phyloP scores from a whole-genome alignment of 371 early-diverging fungal genomes.

The Mucor racemosus region DNA sequence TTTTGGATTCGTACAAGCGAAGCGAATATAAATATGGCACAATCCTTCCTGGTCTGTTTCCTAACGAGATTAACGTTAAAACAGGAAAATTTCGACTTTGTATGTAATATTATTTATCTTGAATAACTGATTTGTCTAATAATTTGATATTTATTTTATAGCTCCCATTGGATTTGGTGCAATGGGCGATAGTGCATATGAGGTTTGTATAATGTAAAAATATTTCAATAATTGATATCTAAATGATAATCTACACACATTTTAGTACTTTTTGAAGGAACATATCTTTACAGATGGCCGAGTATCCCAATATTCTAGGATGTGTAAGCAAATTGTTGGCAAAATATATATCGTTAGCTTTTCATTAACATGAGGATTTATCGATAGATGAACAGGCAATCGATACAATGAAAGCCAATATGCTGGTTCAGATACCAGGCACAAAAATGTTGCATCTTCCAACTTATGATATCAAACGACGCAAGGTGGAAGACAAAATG shows the following conservation, averaged over 20 bases:
- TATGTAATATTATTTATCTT: not conserved
- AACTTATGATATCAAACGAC: slow-evolving; percentile 25
- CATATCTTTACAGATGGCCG: not conserved
- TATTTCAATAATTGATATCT: not conserved
- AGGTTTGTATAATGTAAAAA: not conserved
- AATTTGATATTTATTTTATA: not conserved
- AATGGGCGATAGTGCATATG: not conserved
- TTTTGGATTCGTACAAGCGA: not conserved
- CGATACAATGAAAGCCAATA: slow-evolving; percentile 51
- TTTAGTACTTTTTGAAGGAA: not conserved
- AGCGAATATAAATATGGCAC: not conserved
- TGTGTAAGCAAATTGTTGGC: not conserved
- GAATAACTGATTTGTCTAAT: not conserved
- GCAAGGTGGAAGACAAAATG: slow-evolving; percentile 36
- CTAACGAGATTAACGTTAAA: not conserved
- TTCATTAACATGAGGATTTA: not conserved
- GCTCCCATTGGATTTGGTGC: not conserved
- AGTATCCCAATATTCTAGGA: not conserved
- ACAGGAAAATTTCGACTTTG: not conserved
- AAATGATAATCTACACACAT: not conserved
- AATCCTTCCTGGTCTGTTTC: not conserved
- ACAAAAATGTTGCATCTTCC: slow-evolving; percentile 51
- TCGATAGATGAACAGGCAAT: slow-evolving; percentile 43
- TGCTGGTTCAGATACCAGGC: slow-evolving; percentile 45
- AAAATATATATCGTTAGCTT: not conserved